phyloP scores from a whole-genome alignment of 805 yeast genomes.

The Wickerhamiella sergipiensis region DNA sequence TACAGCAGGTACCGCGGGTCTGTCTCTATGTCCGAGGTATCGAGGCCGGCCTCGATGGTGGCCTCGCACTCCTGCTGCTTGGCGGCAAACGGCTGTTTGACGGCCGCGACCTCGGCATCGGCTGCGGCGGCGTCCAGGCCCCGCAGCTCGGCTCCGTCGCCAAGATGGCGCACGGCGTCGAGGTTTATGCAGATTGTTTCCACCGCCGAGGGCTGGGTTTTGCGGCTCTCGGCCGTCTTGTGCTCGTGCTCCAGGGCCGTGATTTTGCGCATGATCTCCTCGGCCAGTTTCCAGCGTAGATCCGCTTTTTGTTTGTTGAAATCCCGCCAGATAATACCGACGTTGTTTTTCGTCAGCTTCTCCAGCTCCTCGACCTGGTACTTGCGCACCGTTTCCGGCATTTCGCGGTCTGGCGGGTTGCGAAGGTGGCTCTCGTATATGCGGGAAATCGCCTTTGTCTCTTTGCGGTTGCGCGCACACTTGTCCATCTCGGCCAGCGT shows the following conservation, averaged over 20 bases:
- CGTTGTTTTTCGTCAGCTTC: slow-evolving; percentile 14
- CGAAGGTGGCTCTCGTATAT: slow-evolving; percentile 9
- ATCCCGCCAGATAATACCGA: slow-evolving; percentile 21
- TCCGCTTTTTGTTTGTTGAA: slow-evolving; percentile 18
- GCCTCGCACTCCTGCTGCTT: slow-evolving; percentile 1
- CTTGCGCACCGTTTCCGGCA: slow-evolving; percentile 1
- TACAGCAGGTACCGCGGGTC: not conserved
- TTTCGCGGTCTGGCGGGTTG: slow-evolving; percentile 3
- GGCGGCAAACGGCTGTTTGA: slow-evolving; percentile 5
- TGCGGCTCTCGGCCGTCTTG: slow-evolving; percentile 4
- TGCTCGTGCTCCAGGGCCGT: slow-evolving; percentile 18
- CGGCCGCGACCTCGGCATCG: slow-evolving; percentile 10
- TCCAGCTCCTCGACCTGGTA: slow-evolving; percentile 15
- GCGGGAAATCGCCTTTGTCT: slow-evolving; percentile 1
- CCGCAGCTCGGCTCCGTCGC: slow-evolving; percentile 11
- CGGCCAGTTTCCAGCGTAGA: slow-evolving; percentile 16
- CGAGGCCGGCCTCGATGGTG: slow-evolving; percentile 4
- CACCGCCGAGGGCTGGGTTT: not conserved
- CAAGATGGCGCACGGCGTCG: slow-evolving; percentile 16
- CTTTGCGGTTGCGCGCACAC: slow-evolving; percentile 5
- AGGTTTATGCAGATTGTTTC: slow-evolving; percentile 19
- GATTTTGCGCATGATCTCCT: slow-evolving; percentile 14
- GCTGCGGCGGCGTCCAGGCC: slow-evolving; percentile 14
- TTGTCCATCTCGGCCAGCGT: slow-evolving; percentile 13
- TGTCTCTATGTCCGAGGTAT: not conserved